Percentiles rank a stretch among this genome's conserved stretches.
phyloP scores from a whole-genome alignment of 768 basidiomycete genomes.

The Boletus eberwhitei region DNA sequence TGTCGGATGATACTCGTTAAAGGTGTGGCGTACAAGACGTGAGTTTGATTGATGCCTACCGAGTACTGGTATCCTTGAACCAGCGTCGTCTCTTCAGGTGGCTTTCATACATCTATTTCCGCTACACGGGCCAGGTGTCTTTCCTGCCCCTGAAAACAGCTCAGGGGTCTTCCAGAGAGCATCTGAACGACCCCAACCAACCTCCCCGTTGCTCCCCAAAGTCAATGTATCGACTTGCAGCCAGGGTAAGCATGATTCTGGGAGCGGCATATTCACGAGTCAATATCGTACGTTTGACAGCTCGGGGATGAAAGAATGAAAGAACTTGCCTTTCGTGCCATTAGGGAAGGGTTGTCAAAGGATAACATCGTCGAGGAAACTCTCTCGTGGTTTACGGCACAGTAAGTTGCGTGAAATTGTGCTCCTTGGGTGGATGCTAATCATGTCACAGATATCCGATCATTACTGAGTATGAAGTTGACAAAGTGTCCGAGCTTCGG shows the following conservation, averaged over 20 bases:
- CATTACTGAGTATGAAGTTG: slow-evolving; percentile 17
- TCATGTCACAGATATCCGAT: slow-evolving; percentile 12
- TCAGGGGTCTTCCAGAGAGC: background rate
- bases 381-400: slow-evolving; percentile 31
- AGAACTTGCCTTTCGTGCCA: slow-evolving; percentile 25
- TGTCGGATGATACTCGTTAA: slow-evolving; percentile 29
- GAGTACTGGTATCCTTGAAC: background rate
- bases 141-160: slow-evolving; percentile 26
- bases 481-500: slow-evolving; percentile 17
- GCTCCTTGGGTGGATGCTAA: background rate
- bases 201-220: slow-evolving; percentile 32
- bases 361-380: slow-evolving; percentile 28
- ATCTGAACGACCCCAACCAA: background rate
- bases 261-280: background rate
- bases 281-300: slow-evolving; percentile 7
- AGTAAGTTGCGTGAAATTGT: slow-evolving; percentile 19
- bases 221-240: slow-evolving; percentile 37
- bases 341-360: slow-evolving; percentile 20
- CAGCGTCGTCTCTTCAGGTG: slow-evolving; percentile 14
- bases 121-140: slow-evolving; percentile 30
- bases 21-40: slow-evolving; percentile 29
- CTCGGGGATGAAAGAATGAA: slow-evolving; percentile 25
- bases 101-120: slow-evolving; percentile 28
- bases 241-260: slow-evolving; percentile 14
- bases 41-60: background rate